Evolutionary conservation across 208 protist genomes (phyloP).

Genomic region (Crithidia sp.): DNA sequence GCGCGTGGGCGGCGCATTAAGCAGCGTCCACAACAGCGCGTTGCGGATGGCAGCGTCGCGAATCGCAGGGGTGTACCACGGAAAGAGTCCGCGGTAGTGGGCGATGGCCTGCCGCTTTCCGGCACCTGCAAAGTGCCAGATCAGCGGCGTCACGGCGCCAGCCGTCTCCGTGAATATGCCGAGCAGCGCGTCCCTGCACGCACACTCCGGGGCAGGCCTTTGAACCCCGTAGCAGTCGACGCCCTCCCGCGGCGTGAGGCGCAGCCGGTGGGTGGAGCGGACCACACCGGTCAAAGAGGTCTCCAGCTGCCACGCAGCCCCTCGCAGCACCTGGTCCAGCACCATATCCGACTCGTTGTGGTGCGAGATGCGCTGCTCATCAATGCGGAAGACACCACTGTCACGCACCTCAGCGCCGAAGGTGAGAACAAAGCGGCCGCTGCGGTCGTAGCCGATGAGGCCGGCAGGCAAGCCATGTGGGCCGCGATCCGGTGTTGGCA

Average conservation of each 20-base stretch:
- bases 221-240: conserved; percentile 9
- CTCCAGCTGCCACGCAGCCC: background rate
- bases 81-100: conserved; percentile 20
- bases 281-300: background rate
- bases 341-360: conserved; percentile 9
- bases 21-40: conserved; percentile 16
- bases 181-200: conserved; percentile 7
- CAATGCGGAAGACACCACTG: conserved; percentile 3
- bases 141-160: background rate
- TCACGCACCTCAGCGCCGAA: conserved; percentile 12
- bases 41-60: conserved; percentile 1
- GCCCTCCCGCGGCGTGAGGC: conserved; percentile 7
- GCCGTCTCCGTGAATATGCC: background rate
- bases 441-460: conserved; percentile 1
- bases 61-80: conserved; percentile 18
- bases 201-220: background rate
- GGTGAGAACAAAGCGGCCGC: conserved; percentile 12
- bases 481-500: conserved; percentile 1
- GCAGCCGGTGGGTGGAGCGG: conserved; percentile 4
- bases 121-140: conserved; percentile 18
- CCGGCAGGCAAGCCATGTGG: conserved; percentile 13
- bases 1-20: conserved; percentile 18
- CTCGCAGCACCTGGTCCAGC: background rate
- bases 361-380: background rate
- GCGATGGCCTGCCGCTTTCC: conserved; percentile 12